These are phyloP conservation scores for Phytophthora megakarya DNA, from an alignment of 352 stramenopile genomes.

Conservation along the genomic window DNA sequence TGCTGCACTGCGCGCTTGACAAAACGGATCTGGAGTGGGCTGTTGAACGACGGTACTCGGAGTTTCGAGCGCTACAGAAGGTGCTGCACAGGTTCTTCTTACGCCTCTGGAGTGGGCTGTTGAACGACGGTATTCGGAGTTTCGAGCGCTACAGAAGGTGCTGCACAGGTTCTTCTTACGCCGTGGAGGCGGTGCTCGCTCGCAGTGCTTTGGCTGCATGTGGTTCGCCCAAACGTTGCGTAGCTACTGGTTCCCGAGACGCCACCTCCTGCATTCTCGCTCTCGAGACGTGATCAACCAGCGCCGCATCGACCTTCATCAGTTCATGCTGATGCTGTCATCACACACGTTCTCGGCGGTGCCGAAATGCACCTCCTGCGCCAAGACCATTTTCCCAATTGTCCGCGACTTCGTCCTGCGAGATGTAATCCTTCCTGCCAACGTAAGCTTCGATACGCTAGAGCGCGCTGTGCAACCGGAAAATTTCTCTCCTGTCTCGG, in stretches of 20 bases:
- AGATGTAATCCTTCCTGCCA: constrained; percentile 27
- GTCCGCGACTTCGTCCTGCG: constrained; percentile 73
- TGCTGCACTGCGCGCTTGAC: constrained; percentile 46
- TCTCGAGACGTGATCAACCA: constrained; percentile 47
- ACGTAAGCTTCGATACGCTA: constrained; percentile 40
- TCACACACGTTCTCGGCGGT: constrained; percentile 80
- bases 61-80: constrained; percentile 66
- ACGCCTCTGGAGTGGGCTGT: constrained; percentile 62
- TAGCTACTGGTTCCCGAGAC: constrained; percentile 65
- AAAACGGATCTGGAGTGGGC: constrained; percentile 57
- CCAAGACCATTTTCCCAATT: constrained; percentile 52
- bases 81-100: constrained; percentile 62
- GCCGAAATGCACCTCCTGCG: constrained; percentile 73
- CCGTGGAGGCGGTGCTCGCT: constrained; percentile 24
- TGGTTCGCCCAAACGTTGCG: constrained; percentile 73
- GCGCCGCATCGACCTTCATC: constrained; percentile 53
- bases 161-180: constrained; percentile 58
- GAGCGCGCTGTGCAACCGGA: constrained; percentile 38
- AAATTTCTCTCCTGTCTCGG: constrained; percentile 64
- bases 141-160: constrained; percentile 55
- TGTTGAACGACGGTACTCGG: constrained; percentile 70
- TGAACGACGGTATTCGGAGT: constrained; percentile 75
- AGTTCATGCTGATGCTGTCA: constrained; percentile 59
- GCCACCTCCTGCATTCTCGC: constrained; percentile 60
- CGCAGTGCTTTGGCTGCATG: constrained; percentile 76